These are phyloP conservation scores for Aspergillus latus DNA, from an alignment of 2,329 filamentous ascomycete genomes.

Conservation along the genomic window DNA sequence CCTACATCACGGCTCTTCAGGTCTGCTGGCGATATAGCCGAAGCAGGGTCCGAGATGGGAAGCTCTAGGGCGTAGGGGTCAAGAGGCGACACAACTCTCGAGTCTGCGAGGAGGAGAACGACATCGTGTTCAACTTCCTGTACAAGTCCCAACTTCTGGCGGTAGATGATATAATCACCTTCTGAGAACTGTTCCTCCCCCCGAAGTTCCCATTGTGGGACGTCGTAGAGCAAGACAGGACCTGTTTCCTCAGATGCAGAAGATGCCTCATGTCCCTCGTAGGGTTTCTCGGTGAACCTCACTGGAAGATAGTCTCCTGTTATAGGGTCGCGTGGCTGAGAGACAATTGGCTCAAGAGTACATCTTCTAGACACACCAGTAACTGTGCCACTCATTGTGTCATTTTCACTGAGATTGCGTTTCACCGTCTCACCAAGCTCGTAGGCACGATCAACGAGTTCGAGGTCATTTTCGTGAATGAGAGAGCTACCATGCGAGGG, in stretches of 20 bases:
- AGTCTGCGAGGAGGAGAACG: conserved; percentile 53
- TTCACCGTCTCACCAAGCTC: conserved; percentile 59
- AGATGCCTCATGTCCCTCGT: neutral
- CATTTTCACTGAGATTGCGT: conserved; percentile 43
- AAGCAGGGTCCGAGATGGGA: conserved; percentile 30
- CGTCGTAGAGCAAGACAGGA: conserved; percentile 35
- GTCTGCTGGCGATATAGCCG: conserved; percentile 18
- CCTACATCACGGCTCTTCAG: neutral
- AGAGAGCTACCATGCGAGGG: conserved; percentile 44
- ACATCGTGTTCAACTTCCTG: conserved; percentile 52
- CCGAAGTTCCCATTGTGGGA: conserved; percentile 49
- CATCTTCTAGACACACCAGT: conserved; percentile 50
- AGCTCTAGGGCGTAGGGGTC: conserved; percentile 46
- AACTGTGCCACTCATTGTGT: conserved; percentile 54
- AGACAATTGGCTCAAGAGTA: conserved; percentile 40
- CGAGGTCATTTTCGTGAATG: conserved; percentile 46
- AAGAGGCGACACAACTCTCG: conserved; percentile 54
- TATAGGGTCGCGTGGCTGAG: conserved; percentile 21
- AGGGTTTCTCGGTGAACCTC: conserved; percentile 21
- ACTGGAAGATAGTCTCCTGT: conserved; percentile 26
- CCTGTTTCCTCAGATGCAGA: neutral
- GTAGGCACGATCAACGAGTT: conserved; percentile 54
- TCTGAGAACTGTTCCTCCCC: conserved; percentile 48
- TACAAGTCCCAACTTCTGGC: conserved; percentile 58
- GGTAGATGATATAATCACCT: conserved; percentile 55